Percentiles rank a stretch among this genome's conserved stretches.
Conservation (phyloP, 2,329 filamentous ascomycete species). For the Phaeophleospora eucalypticola region DNA sequence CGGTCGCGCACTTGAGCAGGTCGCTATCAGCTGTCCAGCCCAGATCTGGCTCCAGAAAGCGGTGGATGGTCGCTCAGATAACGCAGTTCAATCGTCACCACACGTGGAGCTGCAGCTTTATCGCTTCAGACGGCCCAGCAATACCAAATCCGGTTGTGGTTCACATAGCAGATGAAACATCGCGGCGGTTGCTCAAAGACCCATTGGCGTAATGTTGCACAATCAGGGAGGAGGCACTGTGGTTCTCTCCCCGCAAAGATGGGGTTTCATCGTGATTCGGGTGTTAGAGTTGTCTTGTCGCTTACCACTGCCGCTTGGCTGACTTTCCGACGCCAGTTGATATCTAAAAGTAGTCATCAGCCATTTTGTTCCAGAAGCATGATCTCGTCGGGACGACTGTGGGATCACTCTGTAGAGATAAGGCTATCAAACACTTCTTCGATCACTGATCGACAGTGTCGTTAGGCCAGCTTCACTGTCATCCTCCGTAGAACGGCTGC, state of each 20-base stretch:
- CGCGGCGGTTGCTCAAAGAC: background rate
- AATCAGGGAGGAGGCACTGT: background rate
- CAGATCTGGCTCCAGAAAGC: background rate
- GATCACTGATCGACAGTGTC: too few relatives aligned
- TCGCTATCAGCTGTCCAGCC: background rate
- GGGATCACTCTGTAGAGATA: too few relatives aligned
- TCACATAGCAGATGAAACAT: constrained; percentile 1
- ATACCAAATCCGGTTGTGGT: constrained; percentile 5
- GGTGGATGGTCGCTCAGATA: background rate
- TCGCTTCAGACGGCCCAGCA: background rate
- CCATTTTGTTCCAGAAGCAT: too few relatives aligned
- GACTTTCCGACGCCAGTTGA: too few relatives aligned
- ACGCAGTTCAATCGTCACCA: background rate
- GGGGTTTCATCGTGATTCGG: constrained; percentile 1
- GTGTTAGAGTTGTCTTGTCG: too few relatives aligned
- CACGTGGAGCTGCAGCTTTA: background rate
- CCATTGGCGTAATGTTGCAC: background rate
- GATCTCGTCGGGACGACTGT: too few relatives aligned
- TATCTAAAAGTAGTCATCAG: too few relatives aligned
- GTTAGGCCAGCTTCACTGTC: too few relatives aligned
- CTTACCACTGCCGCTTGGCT: too few relatives aligned
- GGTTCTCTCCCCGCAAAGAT: background rate
- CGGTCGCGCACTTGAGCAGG: background rate
- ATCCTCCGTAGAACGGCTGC: too few relatives aligned
- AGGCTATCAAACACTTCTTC: too few relatives aligned